Conservation (phyloP, 176 grass and related monocot genomes). For the Themeda triandra region DNA sequence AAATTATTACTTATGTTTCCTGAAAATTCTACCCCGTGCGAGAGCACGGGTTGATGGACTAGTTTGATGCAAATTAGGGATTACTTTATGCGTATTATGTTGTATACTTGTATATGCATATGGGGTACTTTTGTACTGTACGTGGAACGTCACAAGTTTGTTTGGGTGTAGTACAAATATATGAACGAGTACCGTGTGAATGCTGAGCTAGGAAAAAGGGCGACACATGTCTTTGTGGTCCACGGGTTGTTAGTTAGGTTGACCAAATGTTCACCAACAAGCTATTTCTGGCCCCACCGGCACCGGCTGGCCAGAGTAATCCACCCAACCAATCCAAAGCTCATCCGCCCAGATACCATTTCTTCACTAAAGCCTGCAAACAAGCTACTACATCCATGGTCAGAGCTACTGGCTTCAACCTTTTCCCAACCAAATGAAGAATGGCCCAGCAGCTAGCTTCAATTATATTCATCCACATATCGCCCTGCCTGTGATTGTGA, state of each 20-base stretch:
- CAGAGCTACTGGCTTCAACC: not conserved
- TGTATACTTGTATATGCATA: no score
- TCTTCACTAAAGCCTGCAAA: not conserved
- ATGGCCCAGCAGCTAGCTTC: not conserved
- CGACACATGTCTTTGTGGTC: not conserved
- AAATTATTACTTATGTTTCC: no score
- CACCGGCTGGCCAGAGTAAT: not conserved
- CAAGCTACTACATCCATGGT: not conserved
- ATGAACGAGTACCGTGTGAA: not conserved
- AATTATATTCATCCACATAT: not conserved
- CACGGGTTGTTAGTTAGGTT: constrained; percentile 41
- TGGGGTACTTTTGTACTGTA: no score
- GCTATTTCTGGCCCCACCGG: not conserved
- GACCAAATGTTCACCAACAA: constrained; percentile 42
- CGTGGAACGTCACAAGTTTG: not conserved
- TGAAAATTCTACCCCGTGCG: no score
- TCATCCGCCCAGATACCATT: not conserved
- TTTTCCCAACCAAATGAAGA: not conserved
- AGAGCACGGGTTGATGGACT: no score
- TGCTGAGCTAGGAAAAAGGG: not conserved
- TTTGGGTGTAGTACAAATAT: not conserved
- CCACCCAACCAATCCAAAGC: constrained; percentile 1
- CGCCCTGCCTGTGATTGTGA: not conserved
- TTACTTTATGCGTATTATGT: no score
- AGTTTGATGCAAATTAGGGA: no score